Evolutionary conservation across 2,329 filamentous ascomycete species (phyloP).

Genomic region (Sporothrix brunneoviolacea): DNA sequence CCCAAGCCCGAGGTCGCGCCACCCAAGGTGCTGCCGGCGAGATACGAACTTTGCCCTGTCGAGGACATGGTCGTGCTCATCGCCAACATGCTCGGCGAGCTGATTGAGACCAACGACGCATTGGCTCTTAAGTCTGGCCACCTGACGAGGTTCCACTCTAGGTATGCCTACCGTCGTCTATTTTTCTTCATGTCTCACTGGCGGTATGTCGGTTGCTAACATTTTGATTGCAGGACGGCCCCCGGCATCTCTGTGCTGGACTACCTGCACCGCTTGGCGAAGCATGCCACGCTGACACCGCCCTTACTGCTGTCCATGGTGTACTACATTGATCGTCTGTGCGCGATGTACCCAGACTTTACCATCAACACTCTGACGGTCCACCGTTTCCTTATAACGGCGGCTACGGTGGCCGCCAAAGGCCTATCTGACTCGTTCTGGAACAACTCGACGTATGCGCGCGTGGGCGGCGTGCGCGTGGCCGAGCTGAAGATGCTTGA

Average conservation of each 20-base stretch:
- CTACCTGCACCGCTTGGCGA: constrained; percentile 86
- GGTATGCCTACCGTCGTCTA: constrained; percentile 43
- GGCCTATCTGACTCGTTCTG: constrained; percentile 95
- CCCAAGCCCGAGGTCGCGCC: constrained; percentile 43
- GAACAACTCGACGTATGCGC: constrained; percentile 95
- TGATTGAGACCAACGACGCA: constrained; percentile 87
- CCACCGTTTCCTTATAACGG: constrained; percentile 93
- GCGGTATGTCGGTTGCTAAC: too few relatives aligned
- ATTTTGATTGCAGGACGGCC: constrained; percentile 51
- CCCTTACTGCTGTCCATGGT: constrained; percentile 97
- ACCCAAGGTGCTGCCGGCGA: constrained; percentile 57
- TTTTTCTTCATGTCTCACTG: too few relatives aligned
- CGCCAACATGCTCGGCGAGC: constrained; percentile 88
- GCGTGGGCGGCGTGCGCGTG: constrained; percentile 86
- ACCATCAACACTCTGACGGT: constrained; percentile 95
- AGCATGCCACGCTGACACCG: constrained; percentile 87
- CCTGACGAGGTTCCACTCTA: constrained; percentile 90
- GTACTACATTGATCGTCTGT: constrained; percentile 95
- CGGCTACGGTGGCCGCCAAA: constrained; percentile 91
- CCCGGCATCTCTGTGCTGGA: constrained; percentile 92
- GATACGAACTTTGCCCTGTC: constrained; percentile 75
- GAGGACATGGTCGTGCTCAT: constrained; percentile 88
- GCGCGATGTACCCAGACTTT: constrained; percentile 85
- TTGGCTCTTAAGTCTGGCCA: constrained; percentile 79
- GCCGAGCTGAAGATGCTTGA: constrained; percentile 86